A percentile compares a stretch with the other conserved stretches of the same genome.
phyloP scores from a whole-genome alignment of 23 red algal species.

The Gracilaria gracilis region DNA sequence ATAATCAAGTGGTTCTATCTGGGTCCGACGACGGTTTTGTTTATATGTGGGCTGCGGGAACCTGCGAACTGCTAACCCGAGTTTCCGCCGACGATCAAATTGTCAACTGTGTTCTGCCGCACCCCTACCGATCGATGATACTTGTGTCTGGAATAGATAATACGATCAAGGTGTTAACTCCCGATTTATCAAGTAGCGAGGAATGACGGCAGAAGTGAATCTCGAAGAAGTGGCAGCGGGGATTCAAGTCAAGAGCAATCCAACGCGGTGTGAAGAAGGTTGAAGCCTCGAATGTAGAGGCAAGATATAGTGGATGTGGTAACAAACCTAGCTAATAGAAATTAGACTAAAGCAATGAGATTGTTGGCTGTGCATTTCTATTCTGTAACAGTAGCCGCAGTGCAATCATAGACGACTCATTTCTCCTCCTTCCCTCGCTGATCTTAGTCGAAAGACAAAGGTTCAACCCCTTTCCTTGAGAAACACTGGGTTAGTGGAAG shows the following conservation, averaged over 20 bases:
- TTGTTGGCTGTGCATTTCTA: not conserved
- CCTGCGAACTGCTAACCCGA: slow-evolving; percentile 54
- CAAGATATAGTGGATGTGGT: not conserved
- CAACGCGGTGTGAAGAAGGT: not conserved
- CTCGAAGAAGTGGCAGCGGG: not conserved
- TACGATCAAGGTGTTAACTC: slow-evolving; percentile 56
- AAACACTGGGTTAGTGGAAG: too few relatives aligned
- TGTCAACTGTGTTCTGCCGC: slow-evolving; percentile 70
- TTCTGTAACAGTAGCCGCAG: not conserved
- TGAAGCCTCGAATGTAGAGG: not conserved
- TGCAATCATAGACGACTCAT: not conserved
- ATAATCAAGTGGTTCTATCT: slow-evolving; percentile 67
- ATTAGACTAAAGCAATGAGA: not conserved
- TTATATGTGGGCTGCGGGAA: slow-evolving; percentile 60
- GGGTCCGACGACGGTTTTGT: slow-evolving; percentile 67
- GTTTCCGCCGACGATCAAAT: slow-evolving; percentile 60
- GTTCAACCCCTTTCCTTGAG: too few relatives aligned
- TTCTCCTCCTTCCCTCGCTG: not conserved
- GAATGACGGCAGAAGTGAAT: not conserved
- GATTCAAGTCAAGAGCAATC: not conserved
- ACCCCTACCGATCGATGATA: slow-evolving; percentile 53
- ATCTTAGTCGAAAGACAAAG: not conserved
- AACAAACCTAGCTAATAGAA: not conserved
- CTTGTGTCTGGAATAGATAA: slow-evolving; percentile 55
- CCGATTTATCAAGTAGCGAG: not conserved